phyloP scores from a whole-genome alignment of 192 early-diverging fungal genomes.

The Backusella macrospora region DNA sequence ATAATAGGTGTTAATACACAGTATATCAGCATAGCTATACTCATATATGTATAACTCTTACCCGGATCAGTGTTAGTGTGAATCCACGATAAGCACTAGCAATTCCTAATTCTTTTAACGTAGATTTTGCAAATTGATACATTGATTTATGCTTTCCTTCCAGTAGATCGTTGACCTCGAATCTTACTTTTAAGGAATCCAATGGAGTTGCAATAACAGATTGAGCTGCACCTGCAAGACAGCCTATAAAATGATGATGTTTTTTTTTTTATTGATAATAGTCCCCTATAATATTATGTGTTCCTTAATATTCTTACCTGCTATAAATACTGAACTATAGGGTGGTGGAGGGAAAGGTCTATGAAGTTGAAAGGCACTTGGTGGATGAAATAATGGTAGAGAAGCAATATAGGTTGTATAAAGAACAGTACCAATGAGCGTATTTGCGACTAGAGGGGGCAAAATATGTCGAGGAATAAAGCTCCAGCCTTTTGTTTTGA shows the following conservation, averaged over 20 bases:
- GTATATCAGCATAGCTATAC: neutral
- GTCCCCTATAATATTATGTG: neutral
- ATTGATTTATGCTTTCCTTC: constrained; percentile 71
- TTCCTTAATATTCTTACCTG: constrained; percentile 27
- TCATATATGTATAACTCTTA: constrained; percentile 14
- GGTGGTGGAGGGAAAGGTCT: constrained; percentile 54
- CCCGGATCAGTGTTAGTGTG: constrained; percentile 53
- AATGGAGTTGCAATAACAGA: constrained; percentile 73
- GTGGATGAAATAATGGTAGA: constrained; percentile 54
- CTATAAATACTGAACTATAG: constrained; percentile 53
- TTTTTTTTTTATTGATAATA: neutral
- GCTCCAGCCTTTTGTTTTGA: constrained; percentile 66
- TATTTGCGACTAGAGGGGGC: constrained; percentile 76
- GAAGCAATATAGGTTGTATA: constrained; percentile 75
- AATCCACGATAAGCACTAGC: constrained; percentile 60
- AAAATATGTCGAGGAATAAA: constrained; percentile 73
- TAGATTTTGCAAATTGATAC: constrained; percentile 64
- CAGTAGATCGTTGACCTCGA: constrained; percentile 73
- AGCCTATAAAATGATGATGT: constrained; percentile 39
- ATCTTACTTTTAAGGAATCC: constrained; percentile 73
- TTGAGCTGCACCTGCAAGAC: constrained; percentile 73
- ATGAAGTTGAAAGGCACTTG: constrained; percentile 49
- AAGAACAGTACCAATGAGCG: constrained; percentile 70
- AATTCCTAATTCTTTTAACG: constrained; percentile 56
- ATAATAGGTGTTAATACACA: neutral